Evolutionary conservation across 768 basidiomycete species (phyloP), one percentile per base, ranked within the genome.

Genomic region (Auricularia sp.): DNA sequence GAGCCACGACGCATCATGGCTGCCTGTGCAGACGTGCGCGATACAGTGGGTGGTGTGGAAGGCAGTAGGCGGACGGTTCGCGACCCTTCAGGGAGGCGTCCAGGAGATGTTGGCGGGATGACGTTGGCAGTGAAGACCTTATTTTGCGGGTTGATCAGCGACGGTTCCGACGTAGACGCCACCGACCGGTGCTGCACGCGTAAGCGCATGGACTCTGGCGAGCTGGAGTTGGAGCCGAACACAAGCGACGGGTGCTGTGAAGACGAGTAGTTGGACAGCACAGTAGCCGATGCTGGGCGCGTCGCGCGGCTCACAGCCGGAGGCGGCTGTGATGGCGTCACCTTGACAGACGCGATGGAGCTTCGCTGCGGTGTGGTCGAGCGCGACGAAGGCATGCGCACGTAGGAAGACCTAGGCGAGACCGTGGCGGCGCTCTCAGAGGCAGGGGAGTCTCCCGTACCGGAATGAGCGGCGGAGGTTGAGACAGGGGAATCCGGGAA

Each of bases 91-190:
- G 65, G 67, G 7, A 24, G 21, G 29, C 56, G 56, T 29, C 29
- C 34, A 13, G 56, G 21, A 3, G 56, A n/a, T 8, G 56, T 14
- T 4, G 56, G 24, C 24, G 56, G 34, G 24, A 35, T 13, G 56
- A 29, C n/a, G 54, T 29, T 29, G 29, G 18, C 29, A 7, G 13
- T 59, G 29, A 59, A 59, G 11, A 24, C 56, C 29, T 59, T n/a
- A 18, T n/a, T 29, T 35, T 59, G 56, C 14, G 56, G 56, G 18
- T 59, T 59, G 62, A 92, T 73, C 56, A 92, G 79, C 3, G 90
- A 91, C n/a, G 90, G 90, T 74, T 92, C 90, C 61, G 90, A 92
- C 66, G 82, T 88, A 61, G 88, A 91, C 59, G 90, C 89, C 4
- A 82, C 83, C 44, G 87, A 85, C 45, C 85, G 85, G 70, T 86